These are phyloP conservation scores for Babesia sp. DNA, from an alignment of 169 alveolate species.

Conservation along the genomic window DNA sequence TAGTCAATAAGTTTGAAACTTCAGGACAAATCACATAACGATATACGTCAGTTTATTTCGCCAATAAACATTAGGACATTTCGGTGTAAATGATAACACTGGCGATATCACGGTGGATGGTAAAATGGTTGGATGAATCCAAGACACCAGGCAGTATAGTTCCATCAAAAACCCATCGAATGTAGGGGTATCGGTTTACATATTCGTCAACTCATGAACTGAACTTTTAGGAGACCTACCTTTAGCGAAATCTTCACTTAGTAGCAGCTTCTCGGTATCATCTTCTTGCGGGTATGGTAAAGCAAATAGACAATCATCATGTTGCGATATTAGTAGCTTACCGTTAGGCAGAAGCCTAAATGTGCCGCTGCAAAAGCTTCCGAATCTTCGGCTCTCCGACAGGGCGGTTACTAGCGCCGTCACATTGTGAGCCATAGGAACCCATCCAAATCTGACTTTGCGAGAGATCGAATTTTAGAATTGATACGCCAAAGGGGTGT, in stretches of 20 bases:
- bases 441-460: not conserved
- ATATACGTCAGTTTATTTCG: no score
- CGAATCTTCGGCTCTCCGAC: slow-evolving; percentile 45
- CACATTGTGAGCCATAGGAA: slow-evolving; percentile 31
- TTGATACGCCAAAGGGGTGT: not conserved
- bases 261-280: not conserved
- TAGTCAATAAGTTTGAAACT: no score
- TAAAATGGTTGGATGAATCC: no score
- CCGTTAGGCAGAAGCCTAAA: slow-evolving; percentile 27
- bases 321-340: slow-evolving; percentile 39
- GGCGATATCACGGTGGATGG: no score
- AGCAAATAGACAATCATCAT: slow-evolving; percentile 57
- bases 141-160: no score
- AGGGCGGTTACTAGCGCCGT: slow-evolving; percentile 30
- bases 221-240: slow-evolving; percentile 28
- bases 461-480: not conserved
- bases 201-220: no score
- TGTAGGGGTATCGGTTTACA: no score
- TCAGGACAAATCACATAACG: no score
- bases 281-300: slow-evolving; percentile 30
- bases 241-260: slow-evolving; percentile 26
- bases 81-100: no score
- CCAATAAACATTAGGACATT: no score
- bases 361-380: slow-evolving; percentile 56
- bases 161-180: no score